phyloP scores from a whole-genome alignment of 2,329 filamentous ascomycete species.

The Aspergillus awamori region DNA sequence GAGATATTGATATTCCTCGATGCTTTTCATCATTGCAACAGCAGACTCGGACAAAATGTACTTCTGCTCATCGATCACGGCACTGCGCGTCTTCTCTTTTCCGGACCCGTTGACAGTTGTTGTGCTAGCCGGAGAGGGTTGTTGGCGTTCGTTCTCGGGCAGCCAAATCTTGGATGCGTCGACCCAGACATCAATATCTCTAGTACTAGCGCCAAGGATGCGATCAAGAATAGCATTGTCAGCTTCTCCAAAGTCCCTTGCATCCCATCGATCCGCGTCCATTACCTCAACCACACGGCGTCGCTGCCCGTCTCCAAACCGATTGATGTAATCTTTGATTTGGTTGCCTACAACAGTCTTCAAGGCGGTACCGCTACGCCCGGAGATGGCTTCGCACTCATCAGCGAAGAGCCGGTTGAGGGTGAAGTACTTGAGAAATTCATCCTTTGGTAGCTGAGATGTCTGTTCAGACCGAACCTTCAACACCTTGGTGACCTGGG shows the following conservation, averaged over 20 bases:
- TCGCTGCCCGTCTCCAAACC: constrained; percentile 59
- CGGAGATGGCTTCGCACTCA: constrained; percentile 68
- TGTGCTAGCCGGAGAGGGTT: constrained; percentile 42
- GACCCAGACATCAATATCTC: constrained; percentile 59
- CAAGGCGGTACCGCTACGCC: constrained; percentile 60
- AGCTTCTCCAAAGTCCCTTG: constrained; percentile 61
- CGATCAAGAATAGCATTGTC: constrained; percentile 56
- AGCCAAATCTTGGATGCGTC: constrained; percentile 56
- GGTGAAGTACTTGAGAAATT: constrained; percentile 65
- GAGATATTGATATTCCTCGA: constrained; percentile 80
- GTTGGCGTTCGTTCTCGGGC: constrained; percentile 31
- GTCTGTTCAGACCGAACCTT: constrained; percentile 66
- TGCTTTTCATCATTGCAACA: constrained; percentile 75
- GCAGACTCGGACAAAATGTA: constrained; percentile 87
- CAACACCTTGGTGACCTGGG: constrained; percentile 65
- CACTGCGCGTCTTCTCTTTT: constrained; percentile 70
- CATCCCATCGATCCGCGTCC: constrained; percentile 67
- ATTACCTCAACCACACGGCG: constrained; percentile 61
- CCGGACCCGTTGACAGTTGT: constrained; percentile 37
- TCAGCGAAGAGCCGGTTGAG: constrained; percentile 67
- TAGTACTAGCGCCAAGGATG: constrained; percentile 62
- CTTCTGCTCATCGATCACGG: constrained; percentile 78
- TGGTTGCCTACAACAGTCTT: constrained; percentile 65
- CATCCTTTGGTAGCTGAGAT: constrained; percentile 55
- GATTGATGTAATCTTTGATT: constrained; percentile 63